Base-by-base conservation (phyloP, 345 rosid genomes). In the Lumnitzera racemosa region DNA sequence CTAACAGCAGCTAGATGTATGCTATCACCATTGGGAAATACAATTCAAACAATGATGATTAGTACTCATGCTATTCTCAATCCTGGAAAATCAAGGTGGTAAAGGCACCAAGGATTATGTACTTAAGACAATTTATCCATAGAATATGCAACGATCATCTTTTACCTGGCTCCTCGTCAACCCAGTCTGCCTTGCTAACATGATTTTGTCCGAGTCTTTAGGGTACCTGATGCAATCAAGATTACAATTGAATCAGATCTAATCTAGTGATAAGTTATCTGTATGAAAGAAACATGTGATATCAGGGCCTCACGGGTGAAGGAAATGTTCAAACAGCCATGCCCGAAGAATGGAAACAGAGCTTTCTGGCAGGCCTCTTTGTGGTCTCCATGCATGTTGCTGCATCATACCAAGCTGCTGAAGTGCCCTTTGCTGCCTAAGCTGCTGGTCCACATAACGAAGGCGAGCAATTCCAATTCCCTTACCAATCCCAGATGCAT, bases 241-340 rank as follows among this genome's bases (percentile, higher is more conserved):
- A 8, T 27, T 12, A n/a, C 31, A 47, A 3, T 17, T 29, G 12
- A 51, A 20, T 48, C 15, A 2, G 46, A 24, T 49, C 48, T 24
- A 11, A 20, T 36, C 13, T 3, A 58, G 20, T 24, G 16, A 47
- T 6, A 36, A 64, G 48, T 47, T 4, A 49, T 67, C 49, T 17
- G 48, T 29, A 6, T 14, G 23, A 16, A 27, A 47, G 29, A 17
- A 57, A 16, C 46, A 59, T 56, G 43, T 36, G 29, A 23, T n/a
- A 47, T 31, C 25, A 53, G 64, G 54, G 62, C 72, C 72, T 78
- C 86, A 94, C 97, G 97, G 99, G 50, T 94, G 95, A 66, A 94
- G 97, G 68, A 94, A 90, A 85, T 94, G 99, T 81, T 94, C 99
- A 46, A 94, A 94, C 24, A 94, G 82, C 99, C 99, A 90, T 59